Conservation (phyloP, 345 rosid genomes). For the Cochlearia excelsa region DNA sequence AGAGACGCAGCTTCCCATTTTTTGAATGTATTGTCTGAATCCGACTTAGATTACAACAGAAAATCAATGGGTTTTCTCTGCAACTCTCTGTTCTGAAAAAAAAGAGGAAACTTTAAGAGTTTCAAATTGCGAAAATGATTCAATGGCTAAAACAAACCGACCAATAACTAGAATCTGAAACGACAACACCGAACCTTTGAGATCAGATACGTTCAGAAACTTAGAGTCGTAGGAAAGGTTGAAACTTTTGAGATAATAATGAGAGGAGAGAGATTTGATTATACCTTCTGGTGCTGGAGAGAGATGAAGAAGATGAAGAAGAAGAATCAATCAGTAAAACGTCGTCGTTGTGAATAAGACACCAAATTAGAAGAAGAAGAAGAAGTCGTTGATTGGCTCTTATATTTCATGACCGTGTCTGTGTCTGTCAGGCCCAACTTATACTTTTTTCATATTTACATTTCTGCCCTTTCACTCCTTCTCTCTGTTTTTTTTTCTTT, state of each 20-base stretch:
- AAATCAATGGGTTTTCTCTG: no score
- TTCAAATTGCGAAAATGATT: background rate
- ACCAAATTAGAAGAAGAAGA: constrained; percentile 28
- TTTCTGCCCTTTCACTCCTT: no score
- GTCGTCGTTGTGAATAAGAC: constrained; percentile 18
- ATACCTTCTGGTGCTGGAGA: background rate
- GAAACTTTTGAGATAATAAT: background rate
- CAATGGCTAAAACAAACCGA: background rate
- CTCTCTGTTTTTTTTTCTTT: no score
- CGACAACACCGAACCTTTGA: constrained; percentile 6
- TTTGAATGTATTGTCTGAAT: constrained; percentile 14
- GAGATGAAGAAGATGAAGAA: background rate
- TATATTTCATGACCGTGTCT: constrained; percentile 21
- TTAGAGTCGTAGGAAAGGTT: background rate
- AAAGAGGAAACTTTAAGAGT: background rate
- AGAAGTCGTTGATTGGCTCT: constrained; percentile 26
- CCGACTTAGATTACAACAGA: constrained; percentile 8
- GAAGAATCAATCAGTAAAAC: constrained; percentile 2
- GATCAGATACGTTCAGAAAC: constrained; percentile 22
- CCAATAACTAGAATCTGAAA: constrained; percentile 1
- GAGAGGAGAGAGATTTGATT: background rate
- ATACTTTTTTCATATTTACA: no score
- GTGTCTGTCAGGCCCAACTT: no score
- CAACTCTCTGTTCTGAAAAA: background rate
- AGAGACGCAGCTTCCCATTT: constrained; percentile 51